phyloP scores from a whole-genome alignment of 2,329 filamentous ascomycete species.

The Blumeria hordei region DNA sequence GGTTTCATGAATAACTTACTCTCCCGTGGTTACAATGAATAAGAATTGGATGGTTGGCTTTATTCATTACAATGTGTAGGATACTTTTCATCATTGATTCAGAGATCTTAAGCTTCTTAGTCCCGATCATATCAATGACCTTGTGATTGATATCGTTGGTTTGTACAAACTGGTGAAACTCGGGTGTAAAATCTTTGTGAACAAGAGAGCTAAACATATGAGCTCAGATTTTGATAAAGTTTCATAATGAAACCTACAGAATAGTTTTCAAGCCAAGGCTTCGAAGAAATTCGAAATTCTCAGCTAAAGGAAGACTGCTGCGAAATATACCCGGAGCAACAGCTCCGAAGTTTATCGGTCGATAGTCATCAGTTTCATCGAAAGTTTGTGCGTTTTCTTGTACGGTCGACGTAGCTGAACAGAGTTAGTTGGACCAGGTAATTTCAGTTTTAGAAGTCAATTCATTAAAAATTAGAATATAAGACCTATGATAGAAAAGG shows the following conservation, averaged over 20 bases:
- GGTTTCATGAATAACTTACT: slow-evolving; percentile 17
- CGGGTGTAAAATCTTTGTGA: slow-evolving; percentile 30
- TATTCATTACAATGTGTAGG: slow-evolving; percentile 45
- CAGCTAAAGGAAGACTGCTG: slow-evolving; percentile 51
- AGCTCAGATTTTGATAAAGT: neutral
- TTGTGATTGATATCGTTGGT: slow-evolving; percentile 45
- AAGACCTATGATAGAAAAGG: too few relatives aligned
- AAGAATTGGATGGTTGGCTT: slow-evolving; percentile 52
- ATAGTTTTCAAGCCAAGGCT: slow-evolving; percentile 53
- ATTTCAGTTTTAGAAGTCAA: too few relatives aligned
- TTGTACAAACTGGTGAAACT: slow-evolving; percentile 36
- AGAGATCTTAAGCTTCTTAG: slow-evolving; percentile 56
- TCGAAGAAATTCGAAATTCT: slow-evolving; percentile 47
- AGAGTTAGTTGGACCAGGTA: neutral
- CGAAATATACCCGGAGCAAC: slow-evolving; percentile 55
- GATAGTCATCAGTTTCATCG: slow-evolving; percentile 5
- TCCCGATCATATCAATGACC: slow-evolving; percentile 61
- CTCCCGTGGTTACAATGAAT: slow-evolving; percentile 89
- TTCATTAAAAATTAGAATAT: too few relatives aligned
- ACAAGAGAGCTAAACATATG: slow-evolving; percentile 29
- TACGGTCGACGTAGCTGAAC: neutral
- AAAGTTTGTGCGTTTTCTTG: neutral
- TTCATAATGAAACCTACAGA: slow-evolving; percentile 27
- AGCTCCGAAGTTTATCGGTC: slow-evolving; percentile 49
- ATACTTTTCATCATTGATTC: slow-evolving; percentile 43